Evolutionary conservation across 1,284 basidiomycete genomes (phyloP).

Genomic region (Leccinum subrobustum): DNA sequence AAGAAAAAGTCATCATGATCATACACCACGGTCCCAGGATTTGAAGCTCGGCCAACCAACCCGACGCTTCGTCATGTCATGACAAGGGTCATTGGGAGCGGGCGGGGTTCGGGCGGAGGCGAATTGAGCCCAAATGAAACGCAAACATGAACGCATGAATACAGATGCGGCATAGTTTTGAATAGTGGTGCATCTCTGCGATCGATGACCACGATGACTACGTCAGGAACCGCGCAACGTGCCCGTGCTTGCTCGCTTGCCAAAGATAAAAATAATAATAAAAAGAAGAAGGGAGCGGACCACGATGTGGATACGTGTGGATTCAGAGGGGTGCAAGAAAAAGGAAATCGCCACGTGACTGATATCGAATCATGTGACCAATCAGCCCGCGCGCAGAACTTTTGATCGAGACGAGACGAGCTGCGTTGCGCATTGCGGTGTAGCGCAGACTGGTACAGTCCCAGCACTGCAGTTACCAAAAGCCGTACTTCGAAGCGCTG

Average conservation of each 20-base stretch:
- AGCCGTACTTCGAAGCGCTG: not conserved
- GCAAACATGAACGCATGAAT: slow-evolving; percentile 8
- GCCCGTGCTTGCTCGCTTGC: not conserved
- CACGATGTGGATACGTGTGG: slow-evolving; percentile 19
- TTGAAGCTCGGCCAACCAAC: not conserved
- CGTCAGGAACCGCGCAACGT: slow-evolving; percentile 28
- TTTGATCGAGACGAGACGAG: not conserved
- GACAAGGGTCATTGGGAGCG: slow-evolving; percentile 20
- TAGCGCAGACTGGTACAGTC: not conserved
- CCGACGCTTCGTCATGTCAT: slow-evolving; percentile 18
- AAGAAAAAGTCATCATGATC: not conserved
- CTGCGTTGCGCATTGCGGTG: not conserved
- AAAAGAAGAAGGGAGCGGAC: not conserved
- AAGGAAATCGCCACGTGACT: slow-evolving; percentile 5
- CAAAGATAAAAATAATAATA: not conserved
- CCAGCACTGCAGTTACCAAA: not conserved
- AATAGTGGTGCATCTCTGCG: slow-evolving; percentile 1
- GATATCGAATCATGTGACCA: slow-evolving; percentile 5
- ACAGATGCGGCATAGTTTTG: slow-evolving; percentile 4
- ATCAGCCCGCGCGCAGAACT: not conserved
- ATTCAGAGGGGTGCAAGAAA: not conserved
- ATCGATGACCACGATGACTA: slow-evolving; percentile 11
- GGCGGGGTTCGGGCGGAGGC: slow-evolving; percentile 28
- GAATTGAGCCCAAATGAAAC: slow-evolving; percentile 10
- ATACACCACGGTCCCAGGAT: not conserved